Percentiles rank a stretch among this genome's conserved stretches.
Conservation (phyloP, 2,329 filamentous ascomycete genomes). For the Aspergillus sp. region DNA sequence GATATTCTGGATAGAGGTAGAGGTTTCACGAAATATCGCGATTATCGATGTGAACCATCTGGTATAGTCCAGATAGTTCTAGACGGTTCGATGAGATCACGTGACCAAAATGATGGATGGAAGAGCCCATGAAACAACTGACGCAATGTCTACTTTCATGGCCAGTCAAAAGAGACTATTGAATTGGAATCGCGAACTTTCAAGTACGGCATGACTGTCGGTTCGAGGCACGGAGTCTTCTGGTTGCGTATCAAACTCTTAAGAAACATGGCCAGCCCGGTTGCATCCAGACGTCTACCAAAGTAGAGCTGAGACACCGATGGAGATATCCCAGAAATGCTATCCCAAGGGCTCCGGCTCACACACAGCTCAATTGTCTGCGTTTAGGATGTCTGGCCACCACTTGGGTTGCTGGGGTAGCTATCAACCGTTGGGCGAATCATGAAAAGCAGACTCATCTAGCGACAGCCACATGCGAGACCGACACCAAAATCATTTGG, state of each 20-base stretch:
- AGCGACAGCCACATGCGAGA: background rate
- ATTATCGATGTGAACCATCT: conserved; percentile 1
- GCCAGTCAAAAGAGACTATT: background rate
- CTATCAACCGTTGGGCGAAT: background rate
- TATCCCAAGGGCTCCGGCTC: background rate
- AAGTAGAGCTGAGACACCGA: background rate
- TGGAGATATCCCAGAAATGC: background rate
- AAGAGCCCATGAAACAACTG: background rate
- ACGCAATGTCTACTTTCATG: background rate
- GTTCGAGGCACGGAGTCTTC: background rate
- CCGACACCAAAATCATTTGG: background rate
- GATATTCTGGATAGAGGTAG: conserved; percentile 6
- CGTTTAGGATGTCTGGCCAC: background rate
- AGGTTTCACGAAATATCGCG: conserved; percentile 8
- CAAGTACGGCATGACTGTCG: background rate
- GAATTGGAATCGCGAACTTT: background rate
- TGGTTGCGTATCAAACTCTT: background rate
- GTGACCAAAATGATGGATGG: conserved; percentile 10
- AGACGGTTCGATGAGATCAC: conserved; percentile 24
- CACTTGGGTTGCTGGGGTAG: background rate
- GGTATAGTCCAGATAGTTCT: conserved; percentile 20
- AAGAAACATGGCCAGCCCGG: background rate
- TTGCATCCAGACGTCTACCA: background rate
- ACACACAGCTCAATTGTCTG: background rate
- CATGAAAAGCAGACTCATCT: background rate